Base-by-base conservation (phyloP, 805 yeast species). In the Pachysolen tannophilus region DNA sequence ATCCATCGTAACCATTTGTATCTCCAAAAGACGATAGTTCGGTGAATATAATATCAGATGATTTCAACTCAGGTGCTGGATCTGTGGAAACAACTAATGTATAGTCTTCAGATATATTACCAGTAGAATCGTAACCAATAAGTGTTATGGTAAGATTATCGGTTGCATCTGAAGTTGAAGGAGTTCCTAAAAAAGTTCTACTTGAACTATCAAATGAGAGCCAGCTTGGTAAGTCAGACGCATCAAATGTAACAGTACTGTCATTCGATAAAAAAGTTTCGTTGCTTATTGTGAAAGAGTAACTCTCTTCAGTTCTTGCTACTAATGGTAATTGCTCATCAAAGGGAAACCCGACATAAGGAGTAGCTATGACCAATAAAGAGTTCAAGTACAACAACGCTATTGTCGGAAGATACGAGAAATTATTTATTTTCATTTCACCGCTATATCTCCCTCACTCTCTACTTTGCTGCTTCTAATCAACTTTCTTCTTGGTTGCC, bases 301-400 rank as follows among this genome's bases (percentile, higher is more conserved):
- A 90, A 2, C 53, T 45, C 46, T 73, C 65, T 40, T 73, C 73
- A 11, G 75, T 72, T 39, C 94, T 68, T 4, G 95, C 97, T 10
- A 92, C 84, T 23, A 86, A 81, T 5, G 97, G 97, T 16, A 78
- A 67, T 59, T 90, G 98, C 52, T 77, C 76, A 43, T 70, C 59
- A 52, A 87, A 75, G n/a, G 95, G 88, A 63, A 80, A 84, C 30
- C 82, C 83, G 26, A 69, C 64, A 34, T 66, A 63, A 5, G 84
- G 78, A 25, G 69, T 59, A 9, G 75, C 72, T n/a, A n/a, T n/a
- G 4, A 26, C n/a, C 15, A 33, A 30, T 7, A 13, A 17, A 18
- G 21, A 10, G n/a, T 19, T 15, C 17, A 8, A 29, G 16, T 9
- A n/a, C n/a, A 29, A 10, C 19, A n/a, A n/a, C n/a, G n/a, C n/a